Base-by-base conservation (phyloP, 2,329 filamentous ascomycete species). In the Dactylellina drechsleri region DNA sequence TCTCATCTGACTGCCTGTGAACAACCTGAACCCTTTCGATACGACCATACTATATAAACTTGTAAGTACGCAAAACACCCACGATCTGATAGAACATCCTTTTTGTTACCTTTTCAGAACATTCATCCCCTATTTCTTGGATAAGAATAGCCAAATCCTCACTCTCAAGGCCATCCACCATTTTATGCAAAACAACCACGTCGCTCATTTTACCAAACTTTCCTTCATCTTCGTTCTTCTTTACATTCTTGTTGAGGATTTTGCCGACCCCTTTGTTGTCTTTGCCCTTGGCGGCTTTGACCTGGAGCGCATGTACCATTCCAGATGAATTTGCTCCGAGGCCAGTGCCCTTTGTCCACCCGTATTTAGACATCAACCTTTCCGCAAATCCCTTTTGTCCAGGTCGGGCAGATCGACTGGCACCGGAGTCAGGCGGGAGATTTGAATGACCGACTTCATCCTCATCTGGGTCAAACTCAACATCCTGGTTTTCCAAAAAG, bases 121-220 rank as follows among this genome's bases (percentile, higher is more conserved):
- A 97, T 81, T 96, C 92, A 80, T 97, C 92, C 5, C 95, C 95
- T 82, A 99, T 97, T 81, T 97, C 93, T 83, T 98, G 94, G 78
- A 94, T 90, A 59, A 99, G 83, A 81, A 97, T 94, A n/a, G 85
- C 85, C 10, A 77, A 64, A 15, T 79, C 78, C 52, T 76, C 77
- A 36, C 77, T 66, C 28, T 70, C 77, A 85, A 98, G 89, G 4
- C 90, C 91, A 76, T 95, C 89, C 0, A 98, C 86, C 91, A 98
- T 97, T 58, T 92, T 90, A 62, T 87, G 86, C 16, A 97, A 83
- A 53, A 96, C 89, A 59, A 98, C 87, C 16, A 98, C 94, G 77
- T 91, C 87, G 73, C 90, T 92, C 87, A 94, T 92, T 66, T 85
- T 82, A 16, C 91, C 90, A 80, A 91, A 91, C 77, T 87, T 89